phyloP scores from a whole-genome alignment of 2,329 filamentous ascomycete genomes.

The Cladobotryum protrusum region DNA sequence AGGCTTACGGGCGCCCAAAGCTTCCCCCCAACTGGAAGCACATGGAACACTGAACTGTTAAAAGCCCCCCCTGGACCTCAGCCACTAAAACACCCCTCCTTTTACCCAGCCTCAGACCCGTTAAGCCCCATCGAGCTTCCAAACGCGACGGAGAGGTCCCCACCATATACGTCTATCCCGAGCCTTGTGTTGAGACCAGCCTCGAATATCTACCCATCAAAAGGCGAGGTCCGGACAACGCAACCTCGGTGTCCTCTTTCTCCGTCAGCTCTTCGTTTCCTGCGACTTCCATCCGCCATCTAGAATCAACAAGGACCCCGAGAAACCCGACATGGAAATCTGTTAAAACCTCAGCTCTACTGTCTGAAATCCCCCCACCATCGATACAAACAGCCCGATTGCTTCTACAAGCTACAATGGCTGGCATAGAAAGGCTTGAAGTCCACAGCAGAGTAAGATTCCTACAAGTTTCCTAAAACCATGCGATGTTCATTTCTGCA shows the following conservation, averaged over 20 bases:
- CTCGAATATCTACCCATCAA: background rate
- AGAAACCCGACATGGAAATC: conserved; percentile 10
- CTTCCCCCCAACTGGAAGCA: too few species aligned
- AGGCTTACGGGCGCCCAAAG: too few species aligned
- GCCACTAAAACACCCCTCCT: background rate
- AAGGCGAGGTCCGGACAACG: background rate
- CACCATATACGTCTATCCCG: conserved; percentile 6
- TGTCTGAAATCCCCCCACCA: background rate
- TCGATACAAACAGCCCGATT: background rate
- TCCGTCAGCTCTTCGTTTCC: conserved; percentile 1
- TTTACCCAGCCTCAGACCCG: conserved; percentile 5
- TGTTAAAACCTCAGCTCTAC: conserved; percentile 6
- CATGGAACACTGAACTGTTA: background rate
- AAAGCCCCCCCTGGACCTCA: background rate
- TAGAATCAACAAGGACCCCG: background rate
- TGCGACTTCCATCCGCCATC: background rate
- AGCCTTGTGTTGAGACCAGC: conserved; percentile 2
- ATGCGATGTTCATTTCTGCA: conserved; percentile 1
- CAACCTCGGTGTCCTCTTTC: background rate
- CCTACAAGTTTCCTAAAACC: background rate
- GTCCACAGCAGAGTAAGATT: conserved; percentile 85
- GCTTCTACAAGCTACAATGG: conserved; percentile 49
- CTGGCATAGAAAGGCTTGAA: conserved; percentile 92
- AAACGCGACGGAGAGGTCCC: conserved; percentile 5
- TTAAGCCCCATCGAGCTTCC: background rate